Evolutionary conservation across 441 rosid species (phyloP), one percentile per base, ranked within the genome.

Genomic region (Croton setiger): DNA sequence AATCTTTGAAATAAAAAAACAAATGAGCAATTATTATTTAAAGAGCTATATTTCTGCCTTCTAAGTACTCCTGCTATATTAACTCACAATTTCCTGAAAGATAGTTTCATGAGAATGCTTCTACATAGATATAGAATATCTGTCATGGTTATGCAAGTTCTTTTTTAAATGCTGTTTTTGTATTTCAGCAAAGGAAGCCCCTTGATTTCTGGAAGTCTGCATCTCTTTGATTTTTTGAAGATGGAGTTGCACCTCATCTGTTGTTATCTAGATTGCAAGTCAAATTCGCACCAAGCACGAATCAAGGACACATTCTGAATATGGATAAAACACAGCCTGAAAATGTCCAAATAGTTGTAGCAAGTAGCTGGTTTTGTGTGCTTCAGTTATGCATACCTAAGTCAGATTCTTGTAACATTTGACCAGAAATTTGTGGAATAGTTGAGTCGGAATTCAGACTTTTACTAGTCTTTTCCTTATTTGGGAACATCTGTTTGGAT

Each of bases 151-250:
- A 15, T 64, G 43, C 33, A 59, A 48, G 17, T 54, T 54, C 59
- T 23, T 12, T 12, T 43, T 33, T 6, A 65, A 58, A 59, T 53
- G 18, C 18, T 47, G 0, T 39, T 36, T 67, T 70, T 49, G 44
- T 52, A 5, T 21, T 48, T 58, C 85, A 85, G 92, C 95, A 89
- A 69, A 77, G 86, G 68, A 87, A 81, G 77, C 87, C 85, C 20
- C 33, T 77, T 2, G 83, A 89, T 64, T 85, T 87, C 78, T 87
- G 92, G 95, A 83, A 62, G 66, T 78, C 90, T 37, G 63, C 85
- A 18, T 63, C 79, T 52, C 54, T 48, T 1, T 85, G 76, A 83
- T 65, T 60, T 27, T 27, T 1, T 1, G 20, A 64, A 20, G 55
- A 56, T 18, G 27, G 44, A 41, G 1, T 45, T 36, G 12, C 58